Evolutionary conservation across 805 yeast species (phyloP).

Genomic region (Candida boleticola): DNA sequence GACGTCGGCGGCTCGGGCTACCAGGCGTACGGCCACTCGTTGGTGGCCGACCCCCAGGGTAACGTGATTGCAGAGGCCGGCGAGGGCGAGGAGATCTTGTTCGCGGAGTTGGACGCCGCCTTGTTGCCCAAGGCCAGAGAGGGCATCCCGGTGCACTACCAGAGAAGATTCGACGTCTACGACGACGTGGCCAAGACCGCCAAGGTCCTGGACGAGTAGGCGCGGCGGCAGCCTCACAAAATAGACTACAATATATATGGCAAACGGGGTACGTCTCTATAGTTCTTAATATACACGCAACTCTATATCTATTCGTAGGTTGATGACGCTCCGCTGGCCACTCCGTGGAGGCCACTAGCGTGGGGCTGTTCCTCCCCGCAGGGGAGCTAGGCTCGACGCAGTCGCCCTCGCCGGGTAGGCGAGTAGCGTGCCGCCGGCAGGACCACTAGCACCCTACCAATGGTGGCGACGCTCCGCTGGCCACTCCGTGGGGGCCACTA

Average conservation of each 20-base stretch:
- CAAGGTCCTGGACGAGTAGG: conserved; percentile 3
- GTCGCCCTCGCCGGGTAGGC: too few relatives aligned
- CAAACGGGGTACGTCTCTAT: too few relatives aligned
- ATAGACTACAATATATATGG: too few relatives aligned
- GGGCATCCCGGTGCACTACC: conserved; percentile 43
- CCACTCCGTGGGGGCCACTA: neutral
- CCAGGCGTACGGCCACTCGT: conserved; percentile 47
- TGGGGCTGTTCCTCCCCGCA: too few relatives aligned
- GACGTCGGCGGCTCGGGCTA: conserved; percentile 50
- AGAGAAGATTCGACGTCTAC: conserved; percentile 42
- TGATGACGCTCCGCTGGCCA: too few relatives aligned
- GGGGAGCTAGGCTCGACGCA: neutral
- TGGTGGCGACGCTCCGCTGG: neutral
- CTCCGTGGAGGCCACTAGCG: too few relatives aligned
- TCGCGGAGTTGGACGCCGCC: conserved; percentile 39
- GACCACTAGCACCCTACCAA: too few relatives aligned
- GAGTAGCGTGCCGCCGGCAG: too few relatives aligned
- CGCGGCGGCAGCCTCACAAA: too few relatives aligned
- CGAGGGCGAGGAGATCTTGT: conserved; percentile 43
- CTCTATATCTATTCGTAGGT: too few relatives aligned
- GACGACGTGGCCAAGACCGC: conserved; percentile 26
- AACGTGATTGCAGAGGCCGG: conserved; percentile 45
- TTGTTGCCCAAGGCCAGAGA: conserved; percentile 40
- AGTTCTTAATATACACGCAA: too few relatives aligned
- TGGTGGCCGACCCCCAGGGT: conserved; percentile 43